These are phyloP conservation scores for Phaeoacremonium minimum DNA, from an alignment of 2,329 filamentous ascomycete species.

Conservation along the genomic window DNA sequence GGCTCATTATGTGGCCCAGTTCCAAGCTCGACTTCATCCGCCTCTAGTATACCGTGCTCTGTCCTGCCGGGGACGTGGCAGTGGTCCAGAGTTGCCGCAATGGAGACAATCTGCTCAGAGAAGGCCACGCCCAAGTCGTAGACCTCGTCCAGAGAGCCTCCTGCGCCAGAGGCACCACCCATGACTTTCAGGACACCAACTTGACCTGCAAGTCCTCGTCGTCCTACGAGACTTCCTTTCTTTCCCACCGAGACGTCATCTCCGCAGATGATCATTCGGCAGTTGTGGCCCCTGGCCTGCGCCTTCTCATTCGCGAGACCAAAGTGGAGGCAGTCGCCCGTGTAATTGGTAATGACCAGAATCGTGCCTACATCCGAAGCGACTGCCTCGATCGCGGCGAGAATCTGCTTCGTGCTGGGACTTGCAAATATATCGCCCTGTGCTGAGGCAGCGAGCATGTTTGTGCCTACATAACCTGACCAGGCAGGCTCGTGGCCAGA, in stretches of 20 bases:
- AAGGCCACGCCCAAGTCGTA: conserved; percentile 46
- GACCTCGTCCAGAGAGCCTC: conserved; percentile 43
- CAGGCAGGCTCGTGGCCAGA: conserved; percentile 55
- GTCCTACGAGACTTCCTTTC: conserved; percentile 53
- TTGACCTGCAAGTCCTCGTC: conserved; percentile 59
- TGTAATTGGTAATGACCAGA: conserved; percentile 62
- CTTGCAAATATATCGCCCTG: conserved; percentile 61
- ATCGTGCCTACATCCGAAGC: conserved; percentile 53
- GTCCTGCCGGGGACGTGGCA: conserved; percentile 53
- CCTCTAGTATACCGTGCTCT: conserved; percentile 41
- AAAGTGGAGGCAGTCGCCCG: conserved; percentile 60
- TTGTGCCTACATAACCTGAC: conserved; percentile 41
- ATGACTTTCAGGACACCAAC: conserved; percentile 55
- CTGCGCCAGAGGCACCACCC: conserved; percentile 43
- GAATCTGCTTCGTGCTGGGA: conserved; percentile 59
- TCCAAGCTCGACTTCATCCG: conserved; percentile 56
- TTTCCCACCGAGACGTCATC: conserved; percentile 63
- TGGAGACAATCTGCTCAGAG: conserved; percentile 48
- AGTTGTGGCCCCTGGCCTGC: conserved; percentile 46
- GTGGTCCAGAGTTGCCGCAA: conserved; percentile 55
- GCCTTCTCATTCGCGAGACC: conserved; percentile 56
- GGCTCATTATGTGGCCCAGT: conserved; percentile 67
- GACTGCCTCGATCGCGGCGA: conserved; percentile 51
- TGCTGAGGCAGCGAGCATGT: conserved; percentile 57
- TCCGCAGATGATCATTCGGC: conserved; percentile 56